Evolutionary conservation across 2,329 filamentous ascomycete genomes (phyloP).

Genomic region (Bimuria novae-zelandiae): DNA sequence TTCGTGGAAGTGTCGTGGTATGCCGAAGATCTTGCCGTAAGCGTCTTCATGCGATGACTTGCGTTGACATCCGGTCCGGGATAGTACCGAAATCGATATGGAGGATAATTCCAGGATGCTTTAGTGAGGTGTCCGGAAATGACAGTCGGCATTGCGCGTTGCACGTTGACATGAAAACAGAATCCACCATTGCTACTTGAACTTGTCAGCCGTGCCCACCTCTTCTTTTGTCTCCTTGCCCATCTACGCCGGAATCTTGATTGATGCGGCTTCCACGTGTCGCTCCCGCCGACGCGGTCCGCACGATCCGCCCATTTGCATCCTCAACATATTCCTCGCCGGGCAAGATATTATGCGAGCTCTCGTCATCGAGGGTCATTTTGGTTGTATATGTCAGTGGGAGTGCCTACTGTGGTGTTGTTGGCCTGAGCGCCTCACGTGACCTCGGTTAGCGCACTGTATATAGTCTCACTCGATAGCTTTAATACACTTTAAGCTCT

Average conservation of each 20-base stretch:
- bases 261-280: background rate
- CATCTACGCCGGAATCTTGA: background rate
- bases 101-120: too few species aligned
- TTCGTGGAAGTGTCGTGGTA: too few species aligned
- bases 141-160: background rate
- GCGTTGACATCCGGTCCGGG: background rate
- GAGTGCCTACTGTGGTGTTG: too few species aligned
- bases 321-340: conserved; percentile 4
- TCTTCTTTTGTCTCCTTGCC: background rate
- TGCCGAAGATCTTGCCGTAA: too few species aligned
- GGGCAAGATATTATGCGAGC: background rate
- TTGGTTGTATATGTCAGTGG: conserved; percentile 3
- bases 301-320: conserved; percentile 2
- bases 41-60: too few species aligned
- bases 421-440: too few species aligned
- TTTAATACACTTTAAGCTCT: too few species aligned
- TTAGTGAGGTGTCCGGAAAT: background rate
- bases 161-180: background rate
- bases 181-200: background rate
- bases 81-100: too few species aligned
- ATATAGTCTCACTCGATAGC: too few species aligned
- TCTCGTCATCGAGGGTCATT: background rate
- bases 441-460: too few species aligned
- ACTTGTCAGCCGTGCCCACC: background rate
- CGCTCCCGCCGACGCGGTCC: too few species aligned